Base-by-base conservation (phyloP, 2,329 filamentous ascomycete genomes). In the Tolypocladium paradoxum region DNA sequence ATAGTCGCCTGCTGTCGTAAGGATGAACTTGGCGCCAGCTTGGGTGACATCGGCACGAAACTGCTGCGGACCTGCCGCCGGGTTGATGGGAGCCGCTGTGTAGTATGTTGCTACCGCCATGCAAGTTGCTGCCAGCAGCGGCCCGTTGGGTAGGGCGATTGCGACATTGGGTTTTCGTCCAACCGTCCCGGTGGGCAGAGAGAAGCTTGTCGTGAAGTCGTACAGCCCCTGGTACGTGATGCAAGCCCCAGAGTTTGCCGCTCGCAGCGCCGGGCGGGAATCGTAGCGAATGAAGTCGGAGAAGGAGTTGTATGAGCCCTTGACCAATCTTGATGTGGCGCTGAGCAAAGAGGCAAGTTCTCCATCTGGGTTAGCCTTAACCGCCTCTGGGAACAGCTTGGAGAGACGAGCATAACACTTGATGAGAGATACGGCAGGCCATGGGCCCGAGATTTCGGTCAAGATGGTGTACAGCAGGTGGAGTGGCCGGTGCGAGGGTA, bases 101-200 rank as follows among this genome's bases (percentile, higher is more conserved):
- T 77, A 80, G 54, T 73, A 74, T 20, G 72, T 75, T 3, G 74
- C 66, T 5, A 76, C 71, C 0, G 77, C 74, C 18, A 81, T 60
- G 29, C 73, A 72, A 2, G 74, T 70, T 14, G 77, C 67, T 11
- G 76, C 78, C n/a, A 80, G 66, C 1, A 79, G 62, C 12, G 75
- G 75, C 4, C 78, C 77, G 57, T 81, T 81, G 1, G 76, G 76
- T 6, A 81, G 60, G 2, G 76, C 73, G 47, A 81, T 71, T 31
- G 73, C 76, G 11, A 79, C 69, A 14, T 75, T 66, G 3, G 74
- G 73, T 56, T 75, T 75, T 40, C 48, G 54, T 12, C 50, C 46
- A 2, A 35, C 45, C 3, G 50, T 50, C 3, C 46, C 18, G 1
- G 61, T 49, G 6, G 68, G 64, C 2, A 74, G 60, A 2, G 55